A percentile compares a stretch with the other conserved stretches of the same genome.
Evolutionary conservation across 225 moss, liverwort and hornwort species (phyloP).

Genomic region (Pseudisothecium myosuroides): DNA sequence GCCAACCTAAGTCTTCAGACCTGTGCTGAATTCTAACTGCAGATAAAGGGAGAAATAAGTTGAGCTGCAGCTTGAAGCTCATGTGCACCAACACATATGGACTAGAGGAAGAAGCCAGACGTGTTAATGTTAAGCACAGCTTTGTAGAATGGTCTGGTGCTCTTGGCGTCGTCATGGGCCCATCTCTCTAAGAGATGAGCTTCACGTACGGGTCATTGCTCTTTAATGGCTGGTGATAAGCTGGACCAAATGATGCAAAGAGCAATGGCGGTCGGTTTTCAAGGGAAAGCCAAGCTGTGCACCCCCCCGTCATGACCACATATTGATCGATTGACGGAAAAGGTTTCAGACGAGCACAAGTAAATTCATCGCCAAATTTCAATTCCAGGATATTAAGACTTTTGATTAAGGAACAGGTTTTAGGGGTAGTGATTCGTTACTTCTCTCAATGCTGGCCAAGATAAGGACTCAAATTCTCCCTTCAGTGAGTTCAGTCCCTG

Average conservation of each 20-base stretch:
- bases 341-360: neutral
- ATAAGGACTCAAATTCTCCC: neutral
- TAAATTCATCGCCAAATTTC: neutral
- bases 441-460: conserved; percentile 1
- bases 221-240: conserved; percentile 11
- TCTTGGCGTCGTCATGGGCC: conserved; percentile 1
- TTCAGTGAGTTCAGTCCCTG: neutral
- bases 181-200: neutral
- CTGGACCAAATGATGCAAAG: conserved; percentile 22
- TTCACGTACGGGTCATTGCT: conserved; percentile 17
- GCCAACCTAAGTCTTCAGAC: neutral
- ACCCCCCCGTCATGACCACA: conserved; percentile 1
- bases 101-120: neutral
- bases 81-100: neutral
- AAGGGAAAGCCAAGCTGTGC: conserved; percentile 25
- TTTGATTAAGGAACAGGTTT: neutral
- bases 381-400: neutral
- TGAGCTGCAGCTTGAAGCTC: conserved; percentile 10
- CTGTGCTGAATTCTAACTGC: neutral
- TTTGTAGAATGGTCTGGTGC: neutral
- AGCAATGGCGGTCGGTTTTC: conserved; percentile 24
- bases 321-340: conserved; percentile 3
- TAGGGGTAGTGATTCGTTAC: neutral
- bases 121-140: neutral
- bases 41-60: neutral